Percentiles rank a stretch among this genome's conserved stretches.
Evolutionary conservation across 2,329 filamentous ascomycete genomes (phyloP).

Genomic region (Parafenestella ontariensis): DNA sequence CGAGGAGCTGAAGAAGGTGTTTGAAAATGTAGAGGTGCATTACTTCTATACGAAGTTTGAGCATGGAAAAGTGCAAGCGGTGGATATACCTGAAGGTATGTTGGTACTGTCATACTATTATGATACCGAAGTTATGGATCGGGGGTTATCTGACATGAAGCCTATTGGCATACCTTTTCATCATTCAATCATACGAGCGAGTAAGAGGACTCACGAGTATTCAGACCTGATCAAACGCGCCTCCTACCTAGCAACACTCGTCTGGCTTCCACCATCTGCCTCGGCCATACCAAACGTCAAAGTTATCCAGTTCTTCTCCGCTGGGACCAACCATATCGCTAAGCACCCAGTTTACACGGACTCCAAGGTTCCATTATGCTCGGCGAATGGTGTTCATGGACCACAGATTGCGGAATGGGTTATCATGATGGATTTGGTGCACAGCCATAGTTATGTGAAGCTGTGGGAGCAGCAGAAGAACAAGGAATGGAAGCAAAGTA

Average conservation of each 20-base stretch:
- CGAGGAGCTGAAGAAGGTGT: conserved; percentile 35
- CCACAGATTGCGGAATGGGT: conserved; percentile 74
- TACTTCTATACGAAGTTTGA: conserved; percentile 36
- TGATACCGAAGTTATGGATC: background rate
- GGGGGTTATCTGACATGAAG: background rate
- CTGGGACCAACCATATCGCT: conserved; percentile 63
- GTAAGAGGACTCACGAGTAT: conserved; percentile 21
- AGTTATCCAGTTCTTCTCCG: conserved; percentile 64
- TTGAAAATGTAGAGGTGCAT: conserved; percentile 40
- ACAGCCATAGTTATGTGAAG: conserved; percentile 61
- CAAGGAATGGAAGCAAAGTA: conserved; percentile 58
- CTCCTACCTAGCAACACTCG: conserved; percentile 59
- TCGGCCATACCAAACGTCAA: conserved; percentile 50
- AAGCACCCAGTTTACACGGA: conserved; percentile 61
- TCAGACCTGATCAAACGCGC: conserved; percentile 51
- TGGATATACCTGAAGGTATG: conserved; percentile 51
- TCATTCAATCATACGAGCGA: background rate
- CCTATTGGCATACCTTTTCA: background rate
- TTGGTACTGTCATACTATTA: background rate
- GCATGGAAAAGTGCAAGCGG: conserved; percentile 46
- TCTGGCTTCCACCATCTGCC: conserved; percentile 51
- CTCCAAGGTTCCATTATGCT: conserved; percentile 62
- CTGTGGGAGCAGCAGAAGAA: conserved; percentile 66
- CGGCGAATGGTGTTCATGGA: conserved; percentile 64
- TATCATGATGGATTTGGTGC: conserved; percentile 66